Base-by-base conservation (phyloP, 1,284 basidiomycete species). In the Rhodofomes roseus region DNA sequence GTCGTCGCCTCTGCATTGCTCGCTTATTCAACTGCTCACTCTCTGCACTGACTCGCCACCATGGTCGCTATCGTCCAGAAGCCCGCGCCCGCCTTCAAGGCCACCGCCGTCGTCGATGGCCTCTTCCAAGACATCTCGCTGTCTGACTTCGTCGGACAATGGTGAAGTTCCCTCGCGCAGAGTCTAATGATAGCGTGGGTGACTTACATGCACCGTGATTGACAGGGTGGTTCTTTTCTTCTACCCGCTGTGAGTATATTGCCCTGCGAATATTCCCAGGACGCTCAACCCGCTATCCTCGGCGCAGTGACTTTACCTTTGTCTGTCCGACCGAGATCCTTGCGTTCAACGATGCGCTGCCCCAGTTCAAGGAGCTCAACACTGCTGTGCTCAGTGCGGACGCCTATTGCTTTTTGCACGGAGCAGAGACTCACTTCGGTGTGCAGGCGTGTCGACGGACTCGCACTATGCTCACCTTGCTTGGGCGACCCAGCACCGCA, bases 261-360 rank as follows among this genome's bases (percentile, higher is more conserved):
- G 41, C 56, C 71, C 12, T 29, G 53, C 18, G 7, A 18, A 51
- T 29, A 11, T 29, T 72, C 50, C 67, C 60, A 14, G 41, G 41
- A 29, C 51, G 56, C 37, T 29, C 56, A 37, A 34, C 31, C 54
- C 25, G 22, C 40, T 2, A 41, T 39, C 34, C 56, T 57, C 52
- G 37, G 34, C 37, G 37, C 64, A 88, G 86, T 78, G 87, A 90
- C 70, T 88, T 89, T 73, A 92, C 89, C 53, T 92, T 95, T 69
- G 93, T 95, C 68, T 95, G 93, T 79, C 93, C 93, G 37, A 95
- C 93, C 63, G 93, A 96, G 76, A 95, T 96, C 71, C 84, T 95
- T 50, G 93, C 93, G 1, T 96, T 95, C 83, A 94, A 95, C 74
- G 89, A 92, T 65, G 88, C 91, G 6, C 83, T 95, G 52, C 71